Conservation (phyloP, 2,329 filamentous ascomycete species). For the Lachnellula subtilissima region DNA sequence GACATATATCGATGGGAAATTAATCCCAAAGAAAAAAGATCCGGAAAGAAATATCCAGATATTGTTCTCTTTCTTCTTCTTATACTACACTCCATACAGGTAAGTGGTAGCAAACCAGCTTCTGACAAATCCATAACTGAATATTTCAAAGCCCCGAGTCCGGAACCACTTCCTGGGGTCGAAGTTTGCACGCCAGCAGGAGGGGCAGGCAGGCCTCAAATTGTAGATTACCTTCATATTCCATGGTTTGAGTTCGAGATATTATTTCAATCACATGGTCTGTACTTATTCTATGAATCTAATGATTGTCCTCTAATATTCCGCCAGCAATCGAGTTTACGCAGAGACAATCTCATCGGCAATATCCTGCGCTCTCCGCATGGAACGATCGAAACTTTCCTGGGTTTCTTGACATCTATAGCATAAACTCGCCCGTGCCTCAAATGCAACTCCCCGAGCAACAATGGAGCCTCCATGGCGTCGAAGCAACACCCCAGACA, state of each 20-base stretch:
- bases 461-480: conserved; percentile 5
- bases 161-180: conserved; percentile 7
- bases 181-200: conserved; percentile 12
- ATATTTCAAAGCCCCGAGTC: conserved; percentile 12
- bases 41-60: conserved; percentile 9
- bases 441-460: conserved; percentile 2
- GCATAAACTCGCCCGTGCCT: conserved; percentile 3
- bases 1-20: conserved; percentile 9
- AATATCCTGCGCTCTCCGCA: not conserved
- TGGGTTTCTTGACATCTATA: conserved; percentile 3
- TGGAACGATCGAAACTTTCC: conserved; percentile 2
- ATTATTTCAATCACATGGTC: conserved; percentile 7
- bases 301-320: conserved; percentile 6
- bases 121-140: not conserved
- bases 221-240: conserved; percentile 16
- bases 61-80: conserved; percentile 3
- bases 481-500: conserved; percentile 4
- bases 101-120: conserved; percentile 1
- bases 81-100: conserved; percentile 2
- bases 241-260: conserved; percentile 18
- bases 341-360: not conserved
- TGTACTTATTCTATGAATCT: conserved; percentile 2
- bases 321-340: conserved; percentile 5
- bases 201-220: not conserved
- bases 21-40: conserved; percentile 10